phyloP scores from a whole-genome alignment of 2,329 filamentous ascomycete genomes.

The Nigrospora osmanthi region DNA sequence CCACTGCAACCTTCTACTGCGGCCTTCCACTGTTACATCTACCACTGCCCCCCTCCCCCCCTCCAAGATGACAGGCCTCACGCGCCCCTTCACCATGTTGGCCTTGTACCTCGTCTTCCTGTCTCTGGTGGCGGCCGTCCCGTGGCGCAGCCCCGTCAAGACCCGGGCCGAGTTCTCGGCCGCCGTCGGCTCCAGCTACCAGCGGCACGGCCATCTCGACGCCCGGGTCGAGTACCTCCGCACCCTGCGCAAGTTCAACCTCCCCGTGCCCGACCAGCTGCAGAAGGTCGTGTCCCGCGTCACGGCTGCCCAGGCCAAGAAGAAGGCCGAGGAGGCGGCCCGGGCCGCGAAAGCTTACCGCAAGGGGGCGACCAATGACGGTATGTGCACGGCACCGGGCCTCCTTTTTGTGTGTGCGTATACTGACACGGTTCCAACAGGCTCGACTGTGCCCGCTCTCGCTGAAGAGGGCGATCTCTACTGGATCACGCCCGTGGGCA shows the following conservation, averaged over 20 bases:
- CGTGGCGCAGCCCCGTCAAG: not conserved
- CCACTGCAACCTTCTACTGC: not conserved
- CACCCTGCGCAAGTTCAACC: conserved; percentile 23
- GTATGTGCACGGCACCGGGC: conserved; percentile 1
- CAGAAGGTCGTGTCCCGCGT: conserved; percentile 11
- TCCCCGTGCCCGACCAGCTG: conserved; percentile 18
- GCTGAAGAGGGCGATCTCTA: conserved; percentile 32
- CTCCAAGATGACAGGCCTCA: not conserved
- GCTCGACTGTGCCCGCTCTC: conserved; percentile 23
- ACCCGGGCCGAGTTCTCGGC: not conserved
- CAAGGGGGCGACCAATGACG: conserved; percentile 4
- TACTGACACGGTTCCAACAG: conserved; percentile 10
- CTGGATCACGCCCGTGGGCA: conserved; percentile 33
- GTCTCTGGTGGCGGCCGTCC: not conserved
- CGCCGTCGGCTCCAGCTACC: conserved; percentile 1
- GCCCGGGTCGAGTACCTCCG: conserved; percentile 15
- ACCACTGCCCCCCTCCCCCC: too few species aligned
- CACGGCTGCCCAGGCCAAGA: conserved; percentile 13
- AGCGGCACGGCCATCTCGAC: conserved; percentile 1
- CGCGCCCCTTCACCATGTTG: not conserved
- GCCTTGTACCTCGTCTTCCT: too few species aligned
- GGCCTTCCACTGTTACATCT: not conserved
- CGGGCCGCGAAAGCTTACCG: too few species aligned
- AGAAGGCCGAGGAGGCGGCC: not conserved
- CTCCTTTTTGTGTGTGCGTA: not conserved